These are phyloP conservation scores for Pseudogymnoascus pannorum DNA, from an alignment of 2,329 filamentous ascomycete genomes.

Conservation along the genomic window DNA sequence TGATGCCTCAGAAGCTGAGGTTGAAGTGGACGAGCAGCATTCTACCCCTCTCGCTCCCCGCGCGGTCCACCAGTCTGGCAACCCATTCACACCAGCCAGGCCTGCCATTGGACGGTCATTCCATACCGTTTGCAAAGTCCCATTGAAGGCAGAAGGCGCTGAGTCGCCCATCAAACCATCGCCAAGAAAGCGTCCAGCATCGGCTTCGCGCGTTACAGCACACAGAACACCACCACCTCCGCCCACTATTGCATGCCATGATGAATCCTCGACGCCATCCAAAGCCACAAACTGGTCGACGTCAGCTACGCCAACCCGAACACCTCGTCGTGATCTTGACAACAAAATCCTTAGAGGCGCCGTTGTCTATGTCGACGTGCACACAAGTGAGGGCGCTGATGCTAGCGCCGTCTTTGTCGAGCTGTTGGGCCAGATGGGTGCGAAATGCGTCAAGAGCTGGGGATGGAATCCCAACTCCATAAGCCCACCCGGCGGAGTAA, in stretches of 20 bases:
- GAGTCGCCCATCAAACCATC: constrained; percentile 33
- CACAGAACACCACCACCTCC: constrained; percentile 33
- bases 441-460: constrained; percentile 70
- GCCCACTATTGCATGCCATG: neutral
- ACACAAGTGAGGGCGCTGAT: constrained; percentile 73
- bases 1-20: constrained; percentile 12
- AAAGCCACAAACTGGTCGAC: constrained; percentile 47
- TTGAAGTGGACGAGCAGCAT: constrained; percentile 8
- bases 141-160: constrained; percentile 58
- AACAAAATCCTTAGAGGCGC: constrained; percentile 56
- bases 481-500: neutral
- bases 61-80: constrained; percentile 31
- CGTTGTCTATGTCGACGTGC: constrained; percentile 76
- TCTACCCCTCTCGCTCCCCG: constrained; percentile 19
- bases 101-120: constrained; percentile 46
- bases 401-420: constrained; percentile 76
- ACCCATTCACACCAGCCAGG: constrained; percentile 50
- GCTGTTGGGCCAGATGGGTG: constrained; percentile 73
- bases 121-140: constrained; percentile 71
- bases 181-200: constrained; percentile 37
- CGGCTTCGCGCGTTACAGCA: constrained; percentile 35
- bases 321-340: constrained; percentile 47
- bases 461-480: constrained; percentile 52
- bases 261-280: constrained; percentile 37
- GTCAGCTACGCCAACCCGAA: constrained; percentile 48